A percentile compares a stretch with the other conserved stretches of the same genome.
Evolutionary conservation across 805 yeast genomes (phyloP).

Genomic region (Starmerella ratchasimensis): DNA sequence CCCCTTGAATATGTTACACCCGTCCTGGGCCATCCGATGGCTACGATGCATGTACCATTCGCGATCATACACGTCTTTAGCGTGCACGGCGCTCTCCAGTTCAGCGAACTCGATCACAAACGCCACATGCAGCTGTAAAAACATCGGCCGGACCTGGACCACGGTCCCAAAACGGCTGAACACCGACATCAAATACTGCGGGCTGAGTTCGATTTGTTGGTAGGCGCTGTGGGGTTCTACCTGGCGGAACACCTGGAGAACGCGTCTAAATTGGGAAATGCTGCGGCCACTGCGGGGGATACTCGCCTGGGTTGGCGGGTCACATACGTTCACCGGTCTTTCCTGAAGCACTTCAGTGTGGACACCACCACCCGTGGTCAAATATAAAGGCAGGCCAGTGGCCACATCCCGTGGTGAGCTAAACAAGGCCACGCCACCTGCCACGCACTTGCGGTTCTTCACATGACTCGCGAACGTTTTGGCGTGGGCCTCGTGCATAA

Average conservation of each 20-base stretch:
- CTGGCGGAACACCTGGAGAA: neutral
- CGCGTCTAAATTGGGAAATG: neutral
- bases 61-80: constrained; percentile 14
- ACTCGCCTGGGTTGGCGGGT: neutral
- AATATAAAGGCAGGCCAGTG: too few species aligned
- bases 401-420: too few species aligned
- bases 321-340: neutral
- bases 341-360: too few species aligned
- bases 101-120: constrained; percentile 16
- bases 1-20: constrained; percentile 1
- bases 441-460: neutral
- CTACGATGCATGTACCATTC: neutral
- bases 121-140: constrained; percentile 9
- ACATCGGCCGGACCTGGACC: constrained; percentile 19
- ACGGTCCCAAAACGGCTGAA: constrained; percentile 13
- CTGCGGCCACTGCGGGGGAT: neutral
- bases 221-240: neutral
- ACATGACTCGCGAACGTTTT: constrained; percentile 2
- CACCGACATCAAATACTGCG: constrained; percentile 3
- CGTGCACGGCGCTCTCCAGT: constrained; percentile 12
- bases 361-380: too few species aligned
- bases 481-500: constrained; percentile 2
- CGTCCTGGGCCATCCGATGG: neutral
- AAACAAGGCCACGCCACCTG: constrained; percentile 3
- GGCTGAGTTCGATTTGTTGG: neutral